Evolutionary conservation across 495 filamentous ascomycete species (phyloP).

Genomic region (Immersiella caudata): DNA sequence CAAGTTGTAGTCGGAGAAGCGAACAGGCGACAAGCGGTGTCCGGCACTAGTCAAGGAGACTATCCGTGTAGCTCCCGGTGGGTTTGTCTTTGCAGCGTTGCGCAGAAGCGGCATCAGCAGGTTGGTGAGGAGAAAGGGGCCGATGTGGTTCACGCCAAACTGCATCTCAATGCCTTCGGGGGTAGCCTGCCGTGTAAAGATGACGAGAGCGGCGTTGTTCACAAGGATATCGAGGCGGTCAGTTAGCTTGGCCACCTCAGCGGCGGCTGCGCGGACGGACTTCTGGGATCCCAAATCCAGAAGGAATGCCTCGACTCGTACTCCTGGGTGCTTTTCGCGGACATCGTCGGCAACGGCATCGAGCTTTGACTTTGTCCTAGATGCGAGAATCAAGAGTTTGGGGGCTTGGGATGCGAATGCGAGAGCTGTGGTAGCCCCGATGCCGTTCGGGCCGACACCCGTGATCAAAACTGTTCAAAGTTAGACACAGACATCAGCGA

Average conservation of each 20-base stretch:
- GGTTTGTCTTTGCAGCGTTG: slow-evolving; percentile 37
- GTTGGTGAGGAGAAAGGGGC: slow-evolving; percentile 61
- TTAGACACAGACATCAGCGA: neutral
- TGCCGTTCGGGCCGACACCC: slow-evolving; percentile 55
- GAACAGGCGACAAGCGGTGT: slow-evolving; percentile 54
- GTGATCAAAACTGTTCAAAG: slow-evolving; percentile 45
- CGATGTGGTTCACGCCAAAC: slow-evolving; percentile 61
- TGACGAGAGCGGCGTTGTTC: slow-evolving; percentile 57
- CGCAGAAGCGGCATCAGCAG: slow-evolving; percentile 54
- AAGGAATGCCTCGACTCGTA: slow-evolving; percentile 43
- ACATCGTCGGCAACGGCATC: slow-evolving; percentile 50
- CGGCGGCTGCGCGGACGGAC: slow-evolving; percentile 47
- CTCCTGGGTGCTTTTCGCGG: slow-evolving; percentile 34
- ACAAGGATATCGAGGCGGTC: slow-evolving; percentile 55
- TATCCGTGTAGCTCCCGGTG: slow-evolving; percentile 44
- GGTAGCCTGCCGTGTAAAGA: slow-evolving; percentile 37
- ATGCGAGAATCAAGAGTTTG: slow-evolving; percentile 55
- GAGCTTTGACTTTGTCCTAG: slow-evolving; percentile 55
- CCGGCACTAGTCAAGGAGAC: slow-evolving; percentile 53
- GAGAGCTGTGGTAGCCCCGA: slow-evolving; percentile 55
- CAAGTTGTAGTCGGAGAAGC: slow-evolving; percentile 63
- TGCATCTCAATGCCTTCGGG: slow-evolving; percentile 60
- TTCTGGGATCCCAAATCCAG: slow-evolving; percentile 53
- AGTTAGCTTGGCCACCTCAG: slow-evolving; percentile 42
- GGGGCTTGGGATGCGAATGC: slow-evolving; percentile 59